These are phyloP conservation scores for Cenococcum geophilum DNA, from an alignment of 495 filamentous ascomycete species.

Conservation along the genomic window DNA sequence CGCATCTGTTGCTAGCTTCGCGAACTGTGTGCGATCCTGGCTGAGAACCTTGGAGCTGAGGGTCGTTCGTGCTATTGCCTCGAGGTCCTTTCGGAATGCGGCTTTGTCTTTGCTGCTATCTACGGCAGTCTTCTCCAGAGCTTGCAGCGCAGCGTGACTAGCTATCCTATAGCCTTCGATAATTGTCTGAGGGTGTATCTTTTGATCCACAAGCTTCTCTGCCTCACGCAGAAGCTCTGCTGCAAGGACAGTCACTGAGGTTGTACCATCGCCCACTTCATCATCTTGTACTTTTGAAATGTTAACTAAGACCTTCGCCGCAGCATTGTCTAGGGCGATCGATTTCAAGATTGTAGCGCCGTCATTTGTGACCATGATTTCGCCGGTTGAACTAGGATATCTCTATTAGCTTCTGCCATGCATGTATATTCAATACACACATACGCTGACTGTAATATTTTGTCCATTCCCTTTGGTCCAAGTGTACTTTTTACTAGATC, in stretches of 20 bases:
- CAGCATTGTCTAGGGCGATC: slow-evolving; percentile 98
- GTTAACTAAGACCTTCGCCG: slow-evolving; percentile 94
- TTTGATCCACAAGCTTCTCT: slow-evolving; percentile 92
- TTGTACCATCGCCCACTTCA: slow-evolving; percentile 95
- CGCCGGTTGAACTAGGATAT: slow-evolving; percentile 70
- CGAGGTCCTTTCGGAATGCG: slow-evolving; percentile 82
- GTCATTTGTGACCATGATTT: slow-evolving; percentile 98
- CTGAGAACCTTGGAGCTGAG: slow-evolving; percentile 94
- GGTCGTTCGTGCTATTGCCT: slow-evolving; percentile 90
- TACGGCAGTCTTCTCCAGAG: slow-evolving; percentile 75
- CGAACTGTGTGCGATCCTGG: slow-evolving; percentile 89
- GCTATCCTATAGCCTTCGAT: slow-evolving; percentile 99
- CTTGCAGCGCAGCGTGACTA: slow-evolving; percentile 74
- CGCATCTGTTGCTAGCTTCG: slow-evolving; percentile 85
- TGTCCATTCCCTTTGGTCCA: slow-evolving; percentile 98
- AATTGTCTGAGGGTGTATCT: slow-evolving; percentile 98
- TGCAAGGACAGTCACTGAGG: slow-evolving; percentile 83
- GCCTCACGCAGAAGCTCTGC: slow-evolving; percentile 94
- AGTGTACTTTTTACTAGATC: slow-evolving; percentile 96
- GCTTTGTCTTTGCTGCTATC: slow-evolving; percentile 78
- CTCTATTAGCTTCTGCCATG: slow-evolving; percentile 13
- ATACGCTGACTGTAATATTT: slow-evolving; percentile 96
- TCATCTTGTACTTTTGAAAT: slow-evolving; percentile 99
- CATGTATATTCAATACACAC: slow-evolving; percentile 29
- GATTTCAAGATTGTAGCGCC: slow-evolving; percentile 96